Evolutionary conservation across 441 rosid species (phyloP).

Genomic region (Syzygium malaccense): DNA sequence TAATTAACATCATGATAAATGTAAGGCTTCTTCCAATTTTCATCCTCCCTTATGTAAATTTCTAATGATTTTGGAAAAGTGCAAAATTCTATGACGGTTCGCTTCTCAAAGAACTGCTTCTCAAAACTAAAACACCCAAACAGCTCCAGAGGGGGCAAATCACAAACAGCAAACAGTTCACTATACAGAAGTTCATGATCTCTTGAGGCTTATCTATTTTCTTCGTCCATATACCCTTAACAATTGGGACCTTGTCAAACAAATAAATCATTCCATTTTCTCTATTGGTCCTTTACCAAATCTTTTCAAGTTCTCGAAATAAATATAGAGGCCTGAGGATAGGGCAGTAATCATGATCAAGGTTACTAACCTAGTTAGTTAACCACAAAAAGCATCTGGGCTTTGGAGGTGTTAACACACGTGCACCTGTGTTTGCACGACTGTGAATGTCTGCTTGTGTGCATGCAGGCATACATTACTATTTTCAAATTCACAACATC

Average conservation of each 20-base stretch:
- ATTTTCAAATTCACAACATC: not conserved
- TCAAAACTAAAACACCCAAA: not conserved
- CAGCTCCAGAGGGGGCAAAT: not conserved
- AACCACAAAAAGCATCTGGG: not conserved
- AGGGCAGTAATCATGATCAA: not conserved
- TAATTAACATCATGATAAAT: not conserved
- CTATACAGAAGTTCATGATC: not conserved
- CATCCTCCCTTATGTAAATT: not conserved
- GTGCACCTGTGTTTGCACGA: not conserved
- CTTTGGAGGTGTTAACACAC: not conserved
- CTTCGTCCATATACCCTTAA: not conserved
- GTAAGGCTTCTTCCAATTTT: not conserved
- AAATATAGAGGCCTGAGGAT: not conserved
- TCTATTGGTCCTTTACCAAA: not conserved
- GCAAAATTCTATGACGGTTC: not conserved
- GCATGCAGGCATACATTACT: not conserved
- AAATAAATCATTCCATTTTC: not conserved
- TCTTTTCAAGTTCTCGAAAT: not conserved
- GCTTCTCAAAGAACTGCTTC: not conserved
- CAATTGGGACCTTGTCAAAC: not conserved
- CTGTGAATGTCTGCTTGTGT: not conserved
- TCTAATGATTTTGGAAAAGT: not conserved
- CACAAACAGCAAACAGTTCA: not conserved
- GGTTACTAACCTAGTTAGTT: not conserved
- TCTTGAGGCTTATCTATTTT: not conserved